Percentiles rank a stretch among this genome's conserved stretches.
These are phyloP conservation scores for Polytrichum formosum DNA, from an alignment of 225 moss, liverwort and hornwort genomes.

Conservation along the genomic window DNA sequence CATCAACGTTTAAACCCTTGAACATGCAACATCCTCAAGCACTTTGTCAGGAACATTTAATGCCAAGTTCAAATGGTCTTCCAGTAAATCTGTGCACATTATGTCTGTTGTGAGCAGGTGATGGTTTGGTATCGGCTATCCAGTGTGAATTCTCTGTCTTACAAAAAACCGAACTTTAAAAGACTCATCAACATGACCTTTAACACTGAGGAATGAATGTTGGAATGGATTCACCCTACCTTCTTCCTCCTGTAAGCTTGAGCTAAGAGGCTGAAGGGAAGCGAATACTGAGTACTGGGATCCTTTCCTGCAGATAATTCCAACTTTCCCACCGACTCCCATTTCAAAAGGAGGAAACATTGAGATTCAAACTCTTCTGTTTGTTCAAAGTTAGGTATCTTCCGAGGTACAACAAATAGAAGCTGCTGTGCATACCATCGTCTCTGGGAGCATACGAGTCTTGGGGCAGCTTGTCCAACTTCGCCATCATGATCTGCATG, in stretches of 20 bases:
- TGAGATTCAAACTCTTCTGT: not conserved
- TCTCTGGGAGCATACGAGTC: conserved; percentile 50
- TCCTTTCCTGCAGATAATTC: conserved; percentile 34
- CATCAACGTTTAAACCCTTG: too few relatives aligned
- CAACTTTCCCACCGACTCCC: conserved; percentile 8
- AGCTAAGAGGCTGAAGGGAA: conserved; percentile 71
- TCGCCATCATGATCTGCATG: conserved; percentile 74
- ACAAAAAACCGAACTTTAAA: not conserved
- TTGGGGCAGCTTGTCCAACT: conserved; percentile 51
- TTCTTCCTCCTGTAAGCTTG: conserved; percentile 87
- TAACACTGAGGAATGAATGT: not conserved
- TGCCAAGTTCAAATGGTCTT: too few relatives aligned
- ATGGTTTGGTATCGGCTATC: too few relatives aligned
- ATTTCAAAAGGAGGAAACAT: not conserved
- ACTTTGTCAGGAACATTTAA: too few relatives aligned
- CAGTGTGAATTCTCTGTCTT: not conserved
- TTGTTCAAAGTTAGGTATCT: not conserved
- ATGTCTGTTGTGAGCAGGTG: too few relatives aligned
- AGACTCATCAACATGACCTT: not conserved
- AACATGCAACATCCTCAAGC: too few relatives aligned
- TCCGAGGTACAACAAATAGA: not conserved
- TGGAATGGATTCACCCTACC: conserved; percentile 27
- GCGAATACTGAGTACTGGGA: conserved; percentile 42
- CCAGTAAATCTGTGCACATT: too few relatives aligned
- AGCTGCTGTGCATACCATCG: conserved; percentile 26